Evolutionary conservation across 176 grass and related monocot genomes (phyloP).

Genomic region (Lolium multiflorum): DNA sequence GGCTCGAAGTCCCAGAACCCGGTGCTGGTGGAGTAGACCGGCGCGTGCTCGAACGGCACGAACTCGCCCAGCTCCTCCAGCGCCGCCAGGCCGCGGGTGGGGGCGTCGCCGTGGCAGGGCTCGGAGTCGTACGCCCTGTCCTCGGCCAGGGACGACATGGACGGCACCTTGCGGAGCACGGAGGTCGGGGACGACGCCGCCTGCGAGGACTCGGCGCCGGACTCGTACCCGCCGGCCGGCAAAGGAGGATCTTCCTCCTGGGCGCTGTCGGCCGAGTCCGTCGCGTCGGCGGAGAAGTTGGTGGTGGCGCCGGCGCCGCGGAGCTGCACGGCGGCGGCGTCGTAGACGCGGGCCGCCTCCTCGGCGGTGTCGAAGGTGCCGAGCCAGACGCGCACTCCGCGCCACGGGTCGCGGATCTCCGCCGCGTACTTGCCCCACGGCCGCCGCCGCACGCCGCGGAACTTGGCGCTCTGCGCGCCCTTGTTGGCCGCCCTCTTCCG

Average conservation of each 20-base stretch:
- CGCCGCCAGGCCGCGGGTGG: conserved; percentile 5
- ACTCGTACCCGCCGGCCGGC: conserved; percentile 58
- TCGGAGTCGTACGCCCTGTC: conserved; percentile 39
- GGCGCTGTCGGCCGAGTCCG: neutral
- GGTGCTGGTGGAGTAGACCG: conserved; percentile 50
- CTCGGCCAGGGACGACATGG: conserved; percentile 46
- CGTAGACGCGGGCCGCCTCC: conserved; percentile 88
- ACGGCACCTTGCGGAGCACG: conserved; percentile 78
- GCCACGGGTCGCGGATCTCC: conserved; percentile 87
- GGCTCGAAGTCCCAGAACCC: conserved; percentile 61
- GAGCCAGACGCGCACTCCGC: conserved; percentile 89
- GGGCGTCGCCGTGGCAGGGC: neutral
- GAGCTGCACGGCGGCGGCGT: conserved; percentile 73
- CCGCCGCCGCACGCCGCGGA: conserved; percentile 80
- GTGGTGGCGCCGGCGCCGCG: conserved; percentile 58
- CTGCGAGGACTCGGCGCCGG: conserved; percentile 61
- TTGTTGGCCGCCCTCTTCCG: conserved; percentile 38
- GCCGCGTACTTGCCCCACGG: conserved; percentile 94
- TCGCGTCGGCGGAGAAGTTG: conserved; percentile 47
- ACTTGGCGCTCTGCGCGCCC: conserved; percentile 53
- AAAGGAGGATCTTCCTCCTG: neutral
- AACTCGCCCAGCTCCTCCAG: conserved; percentile 58
- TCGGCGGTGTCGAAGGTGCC: conserved; percentile 95
- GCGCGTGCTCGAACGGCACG: conserved; percentile 66
- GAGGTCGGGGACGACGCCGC: conserved; percentile 78